Conservation (phyloP, 2,329 filamentous ascomycete genomes). For the Chaetomium sp. region DNA sequence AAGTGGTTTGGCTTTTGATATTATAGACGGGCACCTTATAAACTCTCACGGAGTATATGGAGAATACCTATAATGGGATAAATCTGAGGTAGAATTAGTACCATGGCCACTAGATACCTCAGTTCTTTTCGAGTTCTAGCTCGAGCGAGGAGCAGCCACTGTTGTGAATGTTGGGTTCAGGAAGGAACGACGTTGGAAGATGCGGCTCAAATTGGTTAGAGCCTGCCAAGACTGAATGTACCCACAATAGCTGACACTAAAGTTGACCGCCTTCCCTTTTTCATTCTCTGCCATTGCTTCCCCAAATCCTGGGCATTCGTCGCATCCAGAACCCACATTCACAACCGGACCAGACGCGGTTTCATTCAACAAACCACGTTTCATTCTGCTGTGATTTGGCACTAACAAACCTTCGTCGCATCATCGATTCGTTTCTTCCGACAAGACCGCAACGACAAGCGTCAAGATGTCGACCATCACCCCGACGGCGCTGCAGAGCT, state of each 20-base stretch:
- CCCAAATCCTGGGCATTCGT: neutral
- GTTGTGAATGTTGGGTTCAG: neutral
- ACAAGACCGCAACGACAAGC: neutral
- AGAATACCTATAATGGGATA: no score
- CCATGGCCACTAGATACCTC: no score
- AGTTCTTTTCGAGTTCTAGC: neutral
- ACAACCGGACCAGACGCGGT: neutral
- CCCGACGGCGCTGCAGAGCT: constrained; percentile 73
- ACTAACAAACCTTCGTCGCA: neutral
- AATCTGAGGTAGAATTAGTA: no score
- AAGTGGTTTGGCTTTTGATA: no score
- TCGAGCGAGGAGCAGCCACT: neutral
- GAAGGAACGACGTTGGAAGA: neutral
- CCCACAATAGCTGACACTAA: neutral
- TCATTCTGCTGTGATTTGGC: neutral
- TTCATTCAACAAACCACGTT: neutral
- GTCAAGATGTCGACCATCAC: constrained; percentile 80
- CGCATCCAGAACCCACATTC: neutral
- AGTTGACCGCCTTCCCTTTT: constrained; percentile 4
- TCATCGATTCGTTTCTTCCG: neutral
- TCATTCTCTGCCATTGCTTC: neutral
- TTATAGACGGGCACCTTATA: no score
- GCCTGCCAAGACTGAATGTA: neutral
- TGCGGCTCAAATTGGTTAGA: neutral
- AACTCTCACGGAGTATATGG: no score